These are phyloP conservation scores for Helotiales sp. DNA, from an alignment of 2,329 filamentous ascomycete species.

Conservation along the genomic window DNA sequence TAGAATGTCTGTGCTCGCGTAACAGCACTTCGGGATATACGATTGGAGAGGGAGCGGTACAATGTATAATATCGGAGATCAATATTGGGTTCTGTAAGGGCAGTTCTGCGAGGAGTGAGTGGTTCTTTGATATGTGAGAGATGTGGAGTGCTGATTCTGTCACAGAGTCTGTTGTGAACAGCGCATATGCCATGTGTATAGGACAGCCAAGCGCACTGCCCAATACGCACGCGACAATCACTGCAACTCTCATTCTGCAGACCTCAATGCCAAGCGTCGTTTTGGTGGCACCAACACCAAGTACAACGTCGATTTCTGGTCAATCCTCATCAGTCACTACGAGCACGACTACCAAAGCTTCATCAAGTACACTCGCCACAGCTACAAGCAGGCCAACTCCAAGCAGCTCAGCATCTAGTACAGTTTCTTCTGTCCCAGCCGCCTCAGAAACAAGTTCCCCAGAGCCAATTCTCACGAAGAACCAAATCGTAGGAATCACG, in stretches of 20 bases:
- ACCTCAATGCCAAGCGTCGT: conserved; percentile 47
- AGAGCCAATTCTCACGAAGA: conserved; percentile 26
- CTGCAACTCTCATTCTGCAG: conserved; percentile 57
- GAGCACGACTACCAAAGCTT: conserved; percentile 6
- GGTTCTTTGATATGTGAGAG: not conserved
- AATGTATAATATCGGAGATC: conserved; percentile 65
- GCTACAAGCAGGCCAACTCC: conserved; percentile 24
- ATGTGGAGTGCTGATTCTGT: not conserved
- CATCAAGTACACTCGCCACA: conserved; percentile 18
- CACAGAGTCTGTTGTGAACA: conserved; percentile 51
- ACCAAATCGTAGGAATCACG: conserved; percentile 62
- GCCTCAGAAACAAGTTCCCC: conserved; percentile 31
- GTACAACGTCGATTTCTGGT: conserved; percentile 20
- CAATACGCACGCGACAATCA: conserved; percentile 63
- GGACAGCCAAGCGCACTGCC: conserved; percentile 54
- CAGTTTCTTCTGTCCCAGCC: conserved; percentile 25
- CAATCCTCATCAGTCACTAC: not conserved
- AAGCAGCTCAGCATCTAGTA: conserved; percentile 9
- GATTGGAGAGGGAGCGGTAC: conserved; percentile 71
- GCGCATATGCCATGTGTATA: conserved; percentile 64
- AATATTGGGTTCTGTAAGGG: conserved; percentile 57
- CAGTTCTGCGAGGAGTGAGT: conserved; percentile 44
- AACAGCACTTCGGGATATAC: conserved; percentile 67
- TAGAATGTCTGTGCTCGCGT: conserved; percentile 68
- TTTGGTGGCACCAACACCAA: conserved; percentile 35